Conservation (phyloP, 441 rosid species). For the Adansonia grandidieri region DNA sequence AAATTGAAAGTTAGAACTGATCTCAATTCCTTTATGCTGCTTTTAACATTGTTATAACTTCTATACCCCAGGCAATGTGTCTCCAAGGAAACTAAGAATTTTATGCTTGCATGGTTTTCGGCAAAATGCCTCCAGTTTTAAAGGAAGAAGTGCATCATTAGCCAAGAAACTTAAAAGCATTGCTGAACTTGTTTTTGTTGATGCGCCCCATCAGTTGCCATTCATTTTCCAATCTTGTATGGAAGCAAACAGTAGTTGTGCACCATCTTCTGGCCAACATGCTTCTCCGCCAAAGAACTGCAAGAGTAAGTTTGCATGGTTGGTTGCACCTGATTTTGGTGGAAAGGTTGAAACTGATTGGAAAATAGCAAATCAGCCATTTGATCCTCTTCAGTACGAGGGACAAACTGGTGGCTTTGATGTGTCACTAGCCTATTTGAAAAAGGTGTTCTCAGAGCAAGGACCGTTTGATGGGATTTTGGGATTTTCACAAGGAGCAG, state of each 20-base stretch:
- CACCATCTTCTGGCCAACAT: constrained; percentile 36
- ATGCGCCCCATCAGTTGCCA: constrained; percentile 84
- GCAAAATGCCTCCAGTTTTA: constrained; percentile 88
- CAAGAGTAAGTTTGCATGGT: constrained; percentile 86
- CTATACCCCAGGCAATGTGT: constrained; percentile 33
- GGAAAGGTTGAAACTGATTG: constrained; percentile 48
- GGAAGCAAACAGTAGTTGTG: constrained; percentile 21
- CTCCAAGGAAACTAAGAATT: constrained; percentile 69
- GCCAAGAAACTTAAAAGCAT: constrained; percentile 86
- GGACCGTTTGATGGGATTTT: constrained; percentile 94
- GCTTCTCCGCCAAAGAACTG: constrained; percentile 56
- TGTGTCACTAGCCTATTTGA: constrained; percentile 56
- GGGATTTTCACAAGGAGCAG: constrained; percentile 96
- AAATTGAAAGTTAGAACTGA: neutral
- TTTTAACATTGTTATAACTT: constrained; percentile 18
- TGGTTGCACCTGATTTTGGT: constrained; percentile 57
- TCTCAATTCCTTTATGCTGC: neutral
- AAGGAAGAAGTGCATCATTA: constrained; percentile 89
- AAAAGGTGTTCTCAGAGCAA: constrained; percentile 44
- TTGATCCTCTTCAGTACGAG: constrained; percentile 82
- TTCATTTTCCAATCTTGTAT: constrained; percentile 58
- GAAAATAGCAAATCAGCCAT: constrained; percentile 60
- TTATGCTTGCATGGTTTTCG: constrained; percentile 95
- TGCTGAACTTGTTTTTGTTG: constrained; percentile 69
- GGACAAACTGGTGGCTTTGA: constrained; percentile 81